Conservation (phyloP, 1,139 yeast genomes). For the Starmera stellimalicola region DNA sequence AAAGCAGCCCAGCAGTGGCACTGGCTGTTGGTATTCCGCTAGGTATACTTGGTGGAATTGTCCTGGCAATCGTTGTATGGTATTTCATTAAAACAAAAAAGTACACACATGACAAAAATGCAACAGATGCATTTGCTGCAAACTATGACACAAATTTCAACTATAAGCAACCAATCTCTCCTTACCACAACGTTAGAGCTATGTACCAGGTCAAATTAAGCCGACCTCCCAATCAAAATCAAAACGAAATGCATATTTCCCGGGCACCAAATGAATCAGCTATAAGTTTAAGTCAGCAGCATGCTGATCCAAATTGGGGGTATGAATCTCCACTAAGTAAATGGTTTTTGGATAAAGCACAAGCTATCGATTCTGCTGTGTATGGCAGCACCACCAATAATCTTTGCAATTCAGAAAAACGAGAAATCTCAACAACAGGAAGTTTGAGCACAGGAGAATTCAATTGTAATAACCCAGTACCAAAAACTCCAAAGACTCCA, state of each 20-base stretch:
- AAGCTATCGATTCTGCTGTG: slow-evolving; percentile 1
- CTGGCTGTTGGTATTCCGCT: slow-evolving; percentile 18
- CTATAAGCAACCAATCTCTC: slow-evolving; percentile 8
- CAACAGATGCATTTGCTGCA: slow-evolving; percentile 7
- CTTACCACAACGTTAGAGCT: slow-evolving; percentile 9
- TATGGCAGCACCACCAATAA: no score
- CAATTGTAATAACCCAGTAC: slow-evolving; percentile 1
- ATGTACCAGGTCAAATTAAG: slow-evolving; percentile 10
- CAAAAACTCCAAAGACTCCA: slow-evolving; percentile 6
- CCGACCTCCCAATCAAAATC: neutral
- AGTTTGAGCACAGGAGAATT: slow-evolving; percentile 12
- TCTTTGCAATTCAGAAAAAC: neutral
- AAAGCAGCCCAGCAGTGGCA: slow-evolving; percentile 9
- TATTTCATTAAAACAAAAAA: slow-evolving; percentile 10
- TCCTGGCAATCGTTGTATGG: slow-evolving; percentile 5
- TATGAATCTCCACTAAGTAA: slow-evolving; percentile 17
- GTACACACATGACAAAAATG: slow-evolving; percentile 1
- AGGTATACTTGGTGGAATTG: slow-evolving; percentile 11
- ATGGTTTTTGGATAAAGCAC: slow-evolving; percentile 16
- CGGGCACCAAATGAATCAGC: slow-evolving; percentile 8
- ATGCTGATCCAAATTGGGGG: slow-evolving; percentile 12
- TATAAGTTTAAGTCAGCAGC: slow-evolving; percentile 12
- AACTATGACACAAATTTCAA: slow-evolving; percentile 17
- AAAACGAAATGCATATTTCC: neutral
- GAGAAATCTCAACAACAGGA: slow-evolving; percentile 9